These are phyloP conservation scores for Fraxinus xanthoxyloides DNA, from an alignment of 305 asterid genomes.

Conservation along the genomic window DNA sequence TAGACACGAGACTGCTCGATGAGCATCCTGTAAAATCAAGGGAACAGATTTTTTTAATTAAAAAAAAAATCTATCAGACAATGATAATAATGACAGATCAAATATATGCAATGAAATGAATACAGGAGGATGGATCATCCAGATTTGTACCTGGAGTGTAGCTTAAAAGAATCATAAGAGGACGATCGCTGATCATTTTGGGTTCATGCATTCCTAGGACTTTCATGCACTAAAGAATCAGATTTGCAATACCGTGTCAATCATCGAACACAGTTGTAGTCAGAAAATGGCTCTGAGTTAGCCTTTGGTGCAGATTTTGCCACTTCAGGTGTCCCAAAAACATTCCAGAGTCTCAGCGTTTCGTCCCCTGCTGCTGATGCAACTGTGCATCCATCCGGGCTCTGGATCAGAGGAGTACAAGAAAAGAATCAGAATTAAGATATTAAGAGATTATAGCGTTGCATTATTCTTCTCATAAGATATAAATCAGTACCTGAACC, in stretches of 20 bases:
- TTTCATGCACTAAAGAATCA: neutral
- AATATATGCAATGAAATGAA: neutral
- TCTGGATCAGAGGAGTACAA: slow-evolving; percentile 16
- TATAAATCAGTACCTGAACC: slow-evolving; percentile 37
- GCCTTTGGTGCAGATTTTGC: slow-evolving; percentile 54
- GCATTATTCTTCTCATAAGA: neutral
- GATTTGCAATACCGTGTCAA: neutral
- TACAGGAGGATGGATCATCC: neutral
- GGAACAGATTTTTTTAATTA: neutral
- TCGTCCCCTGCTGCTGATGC: slow-evolving; percentile 53
- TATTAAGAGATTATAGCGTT: neutral
- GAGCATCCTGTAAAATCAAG: neutral
- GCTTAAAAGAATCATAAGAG: neutral
- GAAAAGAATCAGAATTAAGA: no score
- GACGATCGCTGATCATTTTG: neutral
- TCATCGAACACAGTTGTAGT: slow-evolving; percentile 57
- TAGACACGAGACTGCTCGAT: neutral
- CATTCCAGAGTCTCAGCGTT: slow-evolving; percentile 80
- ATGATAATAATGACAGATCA: neutral
- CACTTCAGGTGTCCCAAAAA: slow-evolving; percentile 76
- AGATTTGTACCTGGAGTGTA: neutral
- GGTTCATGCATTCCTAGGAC: neutral
- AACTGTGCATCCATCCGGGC: slow-evolving; percentile 49
- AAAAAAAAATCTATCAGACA: neutral
- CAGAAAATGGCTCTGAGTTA: slow-evolving; percentile 58